Base-by-base conservation (phyloP, 2,329 filamentous ascomycete genomes). In the Fusarium staphyleae region DNA sequence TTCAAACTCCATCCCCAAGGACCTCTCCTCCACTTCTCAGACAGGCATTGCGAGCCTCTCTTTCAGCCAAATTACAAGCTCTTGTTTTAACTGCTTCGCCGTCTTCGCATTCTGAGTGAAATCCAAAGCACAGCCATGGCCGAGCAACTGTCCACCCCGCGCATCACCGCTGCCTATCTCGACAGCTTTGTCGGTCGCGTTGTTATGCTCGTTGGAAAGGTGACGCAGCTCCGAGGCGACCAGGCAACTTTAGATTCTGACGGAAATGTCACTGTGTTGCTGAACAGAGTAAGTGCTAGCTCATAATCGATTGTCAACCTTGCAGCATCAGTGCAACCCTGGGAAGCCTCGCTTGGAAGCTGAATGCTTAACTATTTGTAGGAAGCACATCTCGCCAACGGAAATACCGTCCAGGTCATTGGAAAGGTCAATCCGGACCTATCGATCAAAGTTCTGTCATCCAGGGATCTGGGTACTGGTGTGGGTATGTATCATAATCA, bases 141-240 rank as follows among this genome's bases (percentile, higher is more conserved):
- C 12, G 74, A 93, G 69, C 78, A 87, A 66, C 87, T 78, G 54
- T 81, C 81, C 19, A 85, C 91, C 41, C 93, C 95, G 24, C 92
- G 95, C 73, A 86, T 97, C 72, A 91, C 90, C 40, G 89, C 89
- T 46, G 77, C 82, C 33, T 89, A 93, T 75, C 88, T 98, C 52
- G 85, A 91, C 70, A 81, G 81, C 69, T 96, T 93, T 77, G 81
- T 87, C 62, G 80, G 81, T 63, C 83, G 85, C 62, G 90, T 89
- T 57, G 90, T 98, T 58, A 92, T 92, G 66, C 80, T 98, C 48
- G 81, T 96, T 5, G 95, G 95, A 67, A 92, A 89, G 67, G 92
- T 98, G 39, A 83, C 85, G 4, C 87, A 95, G 67, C 80, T 98
- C 18, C 87, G 87, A 44, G 93, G 93, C 63, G 90, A 95, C 45